These are phyloP conservation scores for Talaromyces sp. DNA, from an alignment of 2,329 filamentous ascomycete species.

Conservation along the genomic window DNA sequence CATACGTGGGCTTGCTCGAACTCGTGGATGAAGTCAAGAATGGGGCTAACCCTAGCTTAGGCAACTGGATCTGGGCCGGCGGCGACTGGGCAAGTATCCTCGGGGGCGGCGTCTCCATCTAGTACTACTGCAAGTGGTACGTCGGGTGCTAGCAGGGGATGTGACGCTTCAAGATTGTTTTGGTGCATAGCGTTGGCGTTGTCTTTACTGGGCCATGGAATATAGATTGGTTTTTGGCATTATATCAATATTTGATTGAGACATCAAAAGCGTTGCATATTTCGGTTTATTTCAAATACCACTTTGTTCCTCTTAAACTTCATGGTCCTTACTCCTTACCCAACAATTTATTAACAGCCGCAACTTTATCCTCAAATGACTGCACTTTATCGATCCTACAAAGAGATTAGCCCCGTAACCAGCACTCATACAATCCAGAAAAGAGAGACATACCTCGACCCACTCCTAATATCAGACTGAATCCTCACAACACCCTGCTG, in stretches of 20 bases:
- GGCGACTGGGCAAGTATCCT: conserved; percentile 43
- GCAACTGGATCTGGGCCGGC: conserved; percentile 47
- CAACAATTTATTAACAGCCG: conserved; percentile 56
- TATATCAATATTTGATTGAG: neutral
- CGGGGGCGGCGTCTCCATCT: conserved; percentile 42
- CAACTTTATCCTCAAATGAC: conserved; percentile 75
- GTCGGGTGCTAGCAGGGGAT: neutral
- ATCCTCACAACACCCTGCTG: conserved; percentile 74
- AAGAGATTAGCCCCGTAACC: neutral
- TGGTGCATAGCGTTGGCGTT: conserved; percentile 20
- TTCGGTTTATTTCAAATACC: neutral
- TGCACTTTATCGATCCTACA: conserved; percentile 80
- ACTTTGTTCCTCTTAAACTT: neutral
- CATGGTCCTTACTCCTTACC: conserved; percentile 27
- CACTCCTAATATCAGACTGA: conserved; percentile 84
- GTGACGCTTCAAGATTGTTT: neutral
- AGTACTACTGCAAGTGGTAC: conserved; percentile 8
- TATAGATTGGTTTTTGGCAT: no score
- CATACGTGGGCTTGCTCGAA: conserved; percentile 40
- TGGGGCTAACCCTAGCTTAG: conserved; percentile 39
- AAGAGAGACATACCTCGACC: conserved; percentile 60
- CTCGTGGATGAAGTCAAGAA: conserved; percentile 39
- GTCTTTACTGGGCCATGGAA: neutral
- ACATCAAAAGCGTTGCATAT: neutral
- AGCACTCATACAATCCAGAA: neutral